Base-by-base conservation (phyloP, 2,329 filamentous ascomycete genomes). In the Trichoderma brevicompactum region DNA sequence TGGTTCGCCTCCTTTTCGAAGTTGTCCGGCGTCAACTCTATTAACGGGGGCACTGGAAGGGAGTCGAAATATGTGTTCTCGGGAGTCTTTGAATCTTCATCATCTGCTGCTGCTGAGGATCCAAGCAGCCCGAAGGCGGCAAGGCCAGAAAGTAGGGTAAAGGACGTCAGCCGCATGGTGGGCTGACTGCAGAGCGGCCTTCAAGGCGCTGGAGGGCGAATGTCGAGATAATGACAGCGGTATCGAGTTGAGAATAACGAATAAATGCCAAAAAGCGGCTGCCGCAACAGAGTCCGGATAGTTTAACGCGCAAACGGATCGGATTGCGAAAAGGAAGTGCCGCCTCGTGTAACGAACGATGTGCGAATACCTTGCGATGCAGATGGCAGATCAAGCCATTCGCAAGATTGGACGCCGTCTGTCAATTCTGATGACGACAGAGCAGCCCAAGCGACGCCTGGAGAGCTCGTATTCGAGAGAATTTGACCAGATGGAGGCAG, bases 21-120 rank as follows among this genome's bases (percentile, higher is more conserved):
- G 69, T 81, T 88, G 49, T 82, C 77, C 34, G 83, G 82, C 2
- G 82, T 85, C 67, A 92, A 74, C 72, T 89, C 85, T 49, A 83
- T 77, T 72, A 91, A 78, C 5, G 88, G 86, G 41, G 90, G 89
- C 43, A 92, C 89, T 44, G 80, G 81, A 71, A 89, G 81, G 68
- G 82, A 85, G 73, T 92, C 89, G 79, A 92, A 92, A 46, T 79
- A 80, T 36, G 88, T 91, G 67, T 76, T 76, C 68, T 81, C 77
- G 38, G 71, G 73, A 40, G 71, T 72, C 64, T 79, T 77, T 9
- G 79, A 75, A 43, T 78, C 79, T 9, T 65, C 56, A 3, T 54
- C 49, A 4, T 53, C 48, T 38, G 38, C 56, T 15, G 52, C 44
- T 40, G 36, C 53, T n/a, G 49, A 49, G 28, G 48, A 59, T 23